Conservation (phyloP, 129 eudicot species). For the Flaveria ramosissima region DNA sequence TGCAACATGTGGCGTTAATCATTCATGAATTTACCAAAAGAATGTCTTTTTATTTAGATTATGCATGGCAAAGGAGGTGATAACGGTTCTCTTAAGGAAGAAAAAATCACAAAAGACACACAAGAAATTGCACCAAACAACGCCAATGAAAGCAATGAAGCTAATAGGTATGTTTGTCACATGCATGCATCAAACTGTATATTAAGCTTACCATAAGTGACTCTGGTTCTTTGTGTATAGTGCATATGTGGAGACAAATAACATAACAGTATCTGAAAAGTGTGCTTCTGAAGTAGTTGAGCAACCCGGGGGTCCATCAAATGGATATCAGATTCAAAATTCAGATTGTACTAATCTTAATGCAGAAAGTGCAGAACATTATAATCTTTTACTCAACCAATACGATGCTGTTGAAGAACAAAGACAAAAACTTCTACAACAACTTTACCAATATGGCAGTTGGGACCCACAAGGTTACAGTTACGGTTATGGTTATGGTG, state of each 20-base stretch:
- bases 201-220: slow-evolving; percentile 12
- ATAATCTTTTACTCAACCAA: slow-evolving; percentile 56
- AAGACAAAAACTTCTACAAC: slow-evolving; percentile 62
- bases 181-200: neutral
- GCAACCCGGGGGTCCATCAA: slow-evolving; percentile 30
- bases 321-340: slow-evolving; percentile 37
- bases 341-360: slow-evolving; percentile 21
- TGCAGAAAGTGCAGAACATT: slow-evolving; percentile 50
- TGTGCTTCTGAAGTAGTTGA: slow-evolving; percentile 28
- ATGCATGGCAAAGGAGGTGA: slow-evolving; percentile 57
- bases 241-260: slow-evolving; percentile 27
- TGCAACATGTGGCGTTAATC: neutral
- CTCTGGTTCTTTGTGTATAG: slow-evolving; percentile 39
- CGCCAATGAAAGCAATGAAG: slow-evolving; percentile 22
- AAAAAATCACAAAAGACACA: slow-evolving; percentile 21
- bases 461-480: slow-evolving; percentile 51
- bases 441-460: slow-evolving; percentile 61
- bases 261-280: slow-evolving; percentile 30
- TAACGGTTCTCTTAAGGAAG: slow-evolving; percentile 28
- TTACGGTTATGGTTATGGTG: slow-evolving; percentile 30
- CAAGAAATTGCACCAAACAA: slow-evolving; percentile 28
- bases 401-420: slow-evolving; percentile 79
- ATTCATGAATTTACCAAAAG: neutral
- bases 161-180: slow-evolving; percentile 41
- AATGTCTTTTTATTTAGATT: slow-evolving; percentile 36